phyloP scores from a whole-genome alignment of 192 early-diverging fungal genomes.

The Tieghemiomyces parasiticus region DNA sequence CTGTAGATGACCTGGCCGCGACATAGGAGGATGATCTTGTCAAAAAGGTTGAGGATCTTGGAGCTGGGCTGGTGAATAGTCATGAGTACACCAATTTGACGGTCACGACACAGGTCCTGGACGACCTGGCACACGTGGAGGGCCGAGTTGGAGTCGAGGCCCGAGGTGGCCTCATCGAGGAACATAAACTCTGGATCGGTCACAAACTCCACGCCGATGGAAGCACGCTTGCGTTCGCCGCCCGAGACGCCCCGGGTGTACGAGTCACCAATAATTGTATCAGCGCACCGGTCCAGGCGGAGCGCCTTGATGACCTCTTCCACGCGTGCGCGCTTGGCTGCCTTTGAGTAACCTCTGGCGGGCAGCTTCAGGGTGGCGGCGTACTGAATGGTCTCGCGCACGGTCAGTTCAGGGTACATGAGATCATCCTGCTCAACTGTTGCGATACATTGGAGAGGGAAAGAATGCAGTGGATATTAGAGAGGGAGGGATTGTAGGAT shows the following conservation, averaged over 20 bases:
- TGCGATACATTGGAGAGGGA: not conserved
- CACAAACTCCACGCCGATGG: slow-evolving; percentile 30
- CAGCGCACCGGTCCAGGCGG: slow-evolving; percentile 40
- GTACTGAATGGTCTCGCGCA: slow-evolving; percentile 62
- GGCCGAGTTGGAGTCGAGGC: slow-evolving; percentile 55
- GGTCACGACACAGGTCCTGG: slow-evolving; percentile 36
- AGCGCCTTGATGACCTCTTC: slow-evolving; percentile 46
- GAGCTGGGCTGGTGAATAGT: slow-evolving; percentile 85
- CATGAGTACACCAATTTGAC: slow-evolving; percentile 57
- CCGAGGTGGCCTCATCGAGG: slow-evolving; percentile 44
- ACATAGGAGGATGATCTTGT: slow-evolving; percentile 60
- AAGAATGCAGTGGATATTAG: not conserved
- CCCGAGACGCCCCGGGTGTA: slow-evolving; percentile 32
- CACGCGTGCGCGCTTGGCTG: slow-evolving; percentile 41
- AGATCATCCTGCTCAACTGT: slow-evolving; percentile 36
- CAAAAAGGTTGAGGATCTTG: slow-evolving; percentile 67
- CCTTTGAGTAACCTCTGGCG: slow-evolving; percentile 24
- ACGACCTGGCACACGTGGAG: slow-evolving; percentile 46
- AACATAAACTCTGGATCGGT: slow-evolving; percentile 37
- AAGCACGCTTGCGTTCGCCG: slow-evolving; percentile 37
- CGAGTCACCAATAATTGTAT: slow-evolving; percentile 36
- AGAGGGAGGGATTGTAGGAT: not conserved
- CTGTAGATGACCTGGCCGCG: slow-evolving; percentile 45
- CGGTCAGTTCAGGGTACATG: slow-evolving; percentile 47
- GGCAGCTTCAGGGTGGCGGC: slow-evolving; percentile 59